Percentiles rank a stretch among this genome's conserved stretches.
Evolutionary conservation across 2,329 filamentous ascomycete genomes (phyloP).

Genomic region (Fusarium acutatum): DNA sequence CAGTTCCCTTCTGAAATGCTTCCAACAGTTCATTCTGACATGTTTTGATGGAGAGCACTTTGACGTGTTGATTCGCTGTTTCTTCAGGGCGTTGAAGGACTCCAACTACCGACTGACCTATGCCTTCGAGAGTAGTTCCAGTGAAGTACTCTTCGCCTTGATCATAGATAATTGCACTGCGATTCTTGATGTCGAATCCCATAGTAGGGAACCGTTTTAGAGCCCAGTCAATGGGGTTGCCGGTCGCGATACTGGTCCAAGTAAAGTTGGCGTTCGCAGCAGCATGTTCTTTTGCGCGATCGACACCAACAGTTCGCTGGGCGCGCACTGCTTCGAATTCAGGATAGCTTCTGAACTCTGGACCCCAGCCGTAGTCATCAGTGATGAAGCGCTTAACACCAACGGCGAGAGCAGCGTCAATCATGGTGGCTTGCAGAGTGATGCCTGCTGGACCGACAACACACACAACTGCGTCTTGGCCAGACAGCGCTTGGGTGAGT

Average conservation of each 20-base stretch:
- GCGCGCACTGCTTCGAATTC: constrained; percentile 21
- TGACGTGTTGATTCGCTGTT: constrained; percentile 18
- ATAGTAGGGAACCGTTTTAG: constrained; percentile 23
- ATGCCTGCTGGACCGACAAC: constrained; percentile 22
- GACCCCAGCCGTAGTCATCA: constrained; percentile 28
- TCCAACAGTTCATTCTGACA: constrained; percentile 22
- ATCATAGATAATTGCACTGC: constrained; percentile 12
- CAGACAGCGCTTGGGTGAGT: background rate
- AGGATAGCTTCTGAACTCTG: constrained; percentile 15
- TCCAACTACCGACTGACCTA: constrained; percentile 27
- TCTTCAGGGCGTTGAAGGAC: constrained; percentile 12
- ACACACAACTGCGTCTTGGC: constrained; percentile 18
- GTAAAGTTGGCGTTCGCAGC: constrained; percentile 6
- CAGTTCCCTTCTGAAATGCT: background rate
- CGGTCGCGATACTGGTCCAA: constrained; percentile 21
- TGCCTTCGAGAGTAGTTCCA: constrained; percentile 14
- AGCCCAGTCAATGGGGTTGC: constrained; percentile 29
- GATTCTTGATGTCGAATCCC: constrained; percentile 15
- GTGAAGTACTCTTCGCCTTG: constrained; percentile 17
- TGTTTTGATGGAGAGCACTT: constrained; percentile 21
- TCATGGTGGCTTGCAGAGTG: constrained; percentile 14
- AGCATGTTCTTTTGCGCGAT: constrained; percentile 6
- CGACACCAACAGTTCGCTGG: constrained; percentile 2
- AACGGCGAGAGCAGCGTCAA: constrained; percentile 23
- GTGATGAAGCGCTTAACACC: constrained; percentile 25